Percentiles rank a stretch among this genome's conserved stretches.
phyloP scores from a whole-genome alignment of 495 filamentous ascomycete species.

The Hypoxylon subgilvum region DNA sequence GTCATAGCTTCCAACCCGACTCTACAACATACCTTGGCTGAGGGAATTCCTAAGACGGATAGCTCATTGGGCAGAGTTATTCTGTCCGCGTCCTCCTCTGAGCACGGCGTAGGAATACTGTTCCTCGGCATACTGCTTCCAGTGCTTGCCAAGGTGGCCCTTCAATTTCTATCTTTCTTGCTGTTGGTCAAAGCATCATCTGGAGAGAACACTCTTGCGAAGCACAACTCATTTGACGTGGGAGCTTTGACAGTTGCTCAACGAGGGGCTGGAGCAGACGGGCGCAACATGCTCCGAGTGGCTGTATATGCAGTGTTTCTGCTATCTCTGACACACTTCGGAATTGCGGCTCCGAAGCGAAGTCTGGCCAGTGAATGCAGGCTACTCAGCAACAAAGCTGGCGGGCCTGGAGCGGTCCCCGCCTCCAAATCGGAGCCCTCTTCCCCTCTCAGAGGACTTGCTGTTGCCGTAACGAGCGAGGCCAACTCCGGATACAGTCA shows the following conservation, averaged over 20 bases:
- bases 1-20: no score
- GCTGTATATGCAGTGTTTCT: background rate
- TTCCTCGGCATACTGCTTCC: background rate
- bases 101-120: background rate
- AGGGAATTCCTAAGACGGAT: no score
- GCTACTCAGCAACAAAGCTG: background rate
- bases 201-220: background rate
- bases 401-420: background rate
- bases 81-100: background rate
- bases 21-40: no score
- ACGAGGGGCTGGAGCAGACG: background rate
- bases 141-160: background rate
- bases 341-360: background rate
- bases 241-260: background rate
- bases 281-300: background rate
- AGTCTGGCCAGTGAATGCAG: background rate
- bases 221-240: background rate
- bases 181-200: background rate
- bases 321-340: background rate
- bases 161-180: background rate
- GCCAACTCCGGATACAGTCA: background rate
- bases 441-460: conserved; percentile 6
- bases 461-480: background rate
- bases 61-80: no score
- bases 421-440: no score